Base-by-base conservation (phyloP, 2,329 filamentous ascomycete species). In the Orbilia quercus region DNA sequence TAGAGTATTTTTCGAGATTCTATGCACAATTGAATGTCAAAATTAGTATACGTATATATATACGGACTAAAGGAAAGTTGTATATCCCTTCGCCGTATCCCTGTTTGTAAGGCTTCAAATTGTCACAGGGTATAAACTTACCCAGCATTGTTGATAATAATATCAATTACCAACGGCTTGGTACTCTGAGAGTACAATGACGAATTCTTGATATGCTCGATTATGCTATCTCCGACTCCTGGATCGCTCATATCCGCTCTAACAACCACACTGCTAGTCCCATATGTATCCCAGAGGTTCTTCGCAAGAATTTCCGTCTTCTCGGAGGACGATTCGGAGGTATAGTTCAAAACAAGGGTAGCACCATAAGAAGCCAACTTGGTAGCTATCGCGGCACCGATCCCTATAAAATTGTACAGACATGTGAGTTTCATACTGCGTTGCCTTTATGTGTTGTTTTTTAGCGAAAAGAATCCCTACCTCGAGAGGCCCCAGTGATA, bases 121-220 rank as follows among this genome's bases (percentile, higher is more conserved):
- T n/a, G n/a, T n/a, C n/a, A n/a, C n/a, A n/a, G n/a, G 28, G 9
- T 31, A 47, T 22, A 11, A 12, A 38, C 64, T 23, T 20, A 69
- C 65, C 91, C 92, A 28, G 92, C 92, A 80, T 96, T 96, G 85
- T 96, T 96, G 83, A 96, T 83, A 59, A 96, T 83, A 74, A 96
- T 91, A 81, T 96, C 91, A 78, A 96, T 85, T 78, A 89, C 87
- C 79, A 92, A 81, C 79, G 4, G 76, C 77, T 53, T 77, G 67
- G 75, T 64, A 16, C 69, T 50, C 66, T 79, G 74, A 82, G 25
- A 85, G 83, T 66, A 84, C 79, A 7, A 84, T 65, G 40, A 75
- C 79, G 81, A 90, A 88, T 78, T 87, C 83, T 72, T 72, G 22
- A 72, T 72, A 5, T 22, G 40, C 5, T 58, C 20, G 7, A 72